Base-by-base conservation (phyloP, 371 early-diverging fungal species). In the Circinella umbellata region DNA sequence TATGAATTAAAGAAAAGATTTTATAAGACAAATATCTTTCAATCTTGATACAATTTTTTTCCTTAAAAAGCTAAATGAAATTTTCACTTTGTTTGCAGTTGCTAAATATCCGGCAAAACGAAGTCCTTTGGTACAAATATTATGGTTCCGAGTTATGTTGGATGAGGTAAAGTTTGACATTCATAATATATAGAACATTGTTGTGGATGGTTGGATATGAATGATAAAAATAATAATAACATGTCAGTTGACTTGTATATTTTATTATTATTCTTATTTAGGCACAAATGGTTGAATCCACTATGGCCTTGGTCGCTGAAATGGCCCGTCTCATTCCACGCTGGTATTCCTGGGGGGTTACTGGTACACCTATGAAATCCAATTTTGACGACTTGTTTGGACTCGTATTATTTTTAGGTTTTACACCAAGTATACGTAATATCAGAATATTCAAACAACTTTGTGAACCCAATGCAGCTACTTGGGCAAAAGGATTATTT, bases 251-350 rank as follows among this genome's bases (percentile, higher is more conserved):
- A 27, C 27, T 27, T 27, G 27, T 27, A 27, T 27, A 27, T 27
- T 27, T 27, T 27, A 27, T 47, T 11, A 47, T 47, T 11, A 47
- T 15, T 15, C 51, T 51, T 39, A 6, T 55, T 38, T 17, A 89
- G 81, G 91, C 91, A 17, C 92, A 92, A 69, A 86, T 89, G 89
- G 86, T 91, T n/a, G 90, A 90, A 68, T 76, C 80, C 0, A 60
- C 78, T 0, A 65, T 77, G 14, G 70, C 84, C 0, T 68, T 76
- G 14, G 80, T 87, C 1, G 78, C 84, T 17, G 79, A 83, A 37
- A 88, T 92, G 86, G 87, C 90, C 8, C 73, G 79, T 10, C 35
- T 79, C 39, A 82, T 92, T 34, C 88, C 91, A 3, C 77, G 89
- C 4, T 78, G 82, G 62, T 78, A 88, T 71, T 73, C 89, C 0